Base-by-base conservation (phyloP, 192 early-diverging fungal genomes). In the Helicostylum pulchrum region DNA sequence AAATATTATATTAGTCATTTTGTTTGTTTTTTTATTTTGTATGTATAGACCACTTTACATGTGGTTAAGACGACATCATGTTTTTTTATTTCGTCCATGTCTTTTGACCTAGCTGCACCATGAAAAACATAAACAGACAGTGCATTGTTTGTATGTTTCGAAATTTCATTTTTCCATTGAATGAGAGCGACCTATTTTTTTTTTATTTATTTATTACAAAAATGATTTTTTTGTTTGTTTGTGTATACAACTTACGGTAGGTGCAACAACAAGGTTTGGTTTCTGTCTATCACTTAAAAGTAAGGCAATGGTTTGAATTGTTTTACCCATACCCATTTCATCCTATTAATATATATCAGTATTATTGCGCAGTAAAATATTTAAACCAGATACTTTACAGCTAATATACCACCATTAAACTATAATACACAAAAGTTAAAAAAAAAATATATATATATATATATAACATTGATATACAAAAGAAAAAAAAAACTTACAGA, bases 291-390 rank as follows among this genome's bases (percentile, higher is more conserved):
- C 86, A 36, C 78, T 73, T 9, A 91, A 77, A 21, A 97, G 61
- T 19, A 97, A 77, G 7, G 88, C 85, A 26, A 97, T 94, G 50
- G 89, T 90, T 69, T 96, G 93, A 66, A 97, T 90, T 3, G 95
- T 97, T 74, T 97, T 97, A 52, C 92, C 90, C 90, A 90, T 90
- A 21, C 93, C 93, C 93, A 95, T 97, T 61, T 94, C 90, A 76
- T 93, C 90, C 80, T 82, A 72, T 58, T 1, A 48, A 44, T 23
- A 14, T 6, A 21, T 20, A 17, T 36, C 11, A 43, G 14, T 20
- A 42, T 57, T 34, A 36, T 11, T 12, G 26, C 26, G 26, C 26
- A 26, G 26, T 26, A 26, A 26, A 26, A 26, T 26, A 26, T 26
- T 26, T 26, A 26, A 26, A 26, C 26, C 2, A 26, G 26, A 26